Base-by-base conservation (phyloP, 306 rosid species). In the Dalbergia oliveri region DNA sequence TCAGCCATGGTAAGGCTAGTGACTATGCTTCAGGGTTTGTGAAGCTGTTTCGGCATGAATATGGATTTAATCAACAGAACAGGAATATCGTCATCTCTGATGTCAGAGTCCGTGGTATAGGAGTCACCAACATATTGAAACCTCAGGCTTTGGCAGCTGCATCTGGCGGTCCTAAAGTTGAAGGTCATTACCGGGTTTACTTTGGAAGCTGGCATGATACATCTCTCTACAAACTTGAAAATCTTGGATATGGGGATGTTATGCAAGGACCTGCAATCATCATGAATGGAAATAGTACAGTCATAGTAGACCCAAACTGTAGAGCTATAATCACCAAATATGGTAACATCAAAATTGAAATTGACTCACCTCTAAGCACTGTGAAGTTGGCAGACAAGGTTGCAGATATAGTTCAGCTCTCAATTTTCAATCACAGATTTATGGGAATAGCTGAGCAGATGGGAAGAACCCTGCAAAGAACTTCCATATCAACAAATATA, bases 391-490 rank as follows among this genome's bases (percentile, higher is more conserved):
- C 87, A 37, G 94, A 89, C 70, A 91, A 91, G 65, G 88, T 87
- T 78, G 94, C 93, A 69, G 92, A 94, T 73, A 79, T 73, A 79
- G 97, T 94, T 66, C 97, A 94, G 39, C 97, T 94, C 57, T 92
- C 97, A 54, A 94, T 94, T 72, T 94, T 94, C 83, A 94, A 89
- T 85, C 97, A 92, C 87, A 84, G 94, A 73, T 94, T 92, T 85
- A 94, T 94, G 98, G 98, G 98, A 73, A 92, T 94, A 86, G 98
- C 98, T 2, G 98, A 94, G 86, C 98, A 94, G 84, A 94, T 94
- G 97, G 98, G 97, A 84, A 87, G 97, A 85, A 94, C 98, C 50
- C 86, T 94, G 44, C 98, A 92, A 81, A 87, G 97, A 87, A 94
- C 97, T 70, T 94, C 97, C 21, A 94, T 94, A 72, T 94, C 97